Evolutionary conservation across 208 protist species (phyloP).

Genomic region (Trypanosoma platydactyli): DNA sequence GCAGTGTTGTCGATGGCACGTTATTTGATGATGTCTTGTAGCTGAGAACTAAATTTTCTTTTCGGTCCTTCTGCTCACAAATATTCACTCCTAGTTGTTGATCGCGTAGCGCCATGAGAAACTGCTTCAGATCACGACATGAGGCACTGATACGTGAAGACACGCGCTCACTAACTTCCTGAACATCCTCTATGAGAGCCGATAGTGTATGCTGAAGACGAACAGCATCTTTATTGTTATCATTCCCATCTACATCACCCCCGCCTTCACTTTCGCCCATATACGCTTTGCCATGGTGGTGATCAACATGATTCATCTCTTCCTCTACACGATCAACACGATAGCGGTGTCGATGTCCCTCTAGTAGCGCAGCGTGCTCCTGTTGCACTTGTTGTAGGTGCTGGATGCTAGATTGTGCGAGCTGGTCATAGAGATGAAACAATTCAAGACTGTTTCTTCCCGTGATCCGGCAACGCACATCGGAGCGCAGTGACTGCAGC

Average conservation of each 20-base stretch:
- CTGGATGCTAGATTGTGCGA: slow-evolving; percentile 39
- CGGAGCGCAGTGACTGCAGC: slow-evolving; percentile 59
- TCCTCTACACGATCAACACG: not conserved
- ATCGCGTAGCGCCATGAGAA: slow-evolving; percentile 54
- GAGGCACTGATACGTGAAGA: slow-evolving; percentile 45
- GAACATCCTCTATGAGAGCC: slow-evolving; percentile 45
- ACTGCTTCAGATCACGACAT: slow-evolving; percentile 62
- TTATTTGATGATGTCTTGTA: not conserved
- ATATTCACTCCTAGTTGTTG: slow-evolving; percentile 19
- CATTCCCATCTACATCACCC: slow-evolving; percentile 4
- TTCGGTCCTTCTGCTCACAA: slow-evolving; percentile 3
- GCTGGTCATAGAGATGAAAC: slow-evolving; percentile 64
- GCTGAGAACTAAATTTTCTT: slow-evolving; percentile 4
- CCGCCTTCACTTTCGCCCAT: slow-evolving; percentile 3
- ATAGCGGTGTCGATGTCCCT: slow-evolving; percentile 7
- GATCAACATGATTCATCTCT: slow-evolving; percentile 6
- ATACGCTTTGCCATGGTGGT: not conserved
- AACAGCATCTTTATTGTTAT: slow-evolving; percentile 18
- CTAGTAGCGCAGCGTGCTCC: slow-evolving; percentile 13
- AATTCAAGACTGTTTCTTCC: slow-evolving; percentile 65
- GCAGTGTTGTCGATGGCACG: slow-evolving; percentile 28
- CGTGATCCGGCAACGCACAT: slow-evolving; percentile 74
- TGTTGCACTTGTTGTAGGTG: slow-evolving; percentile 30
- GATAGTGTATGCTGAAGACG: slow-evolving; percentile 19
- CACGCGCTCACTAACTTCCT: slow-evolving; percentile 43